Percentiles rank a stretch among this genome's conserved stretches.
phyloP scores from a whole-genome alignment of 257 asterid genomes.

The Rubia yunnanensis region DNA sequence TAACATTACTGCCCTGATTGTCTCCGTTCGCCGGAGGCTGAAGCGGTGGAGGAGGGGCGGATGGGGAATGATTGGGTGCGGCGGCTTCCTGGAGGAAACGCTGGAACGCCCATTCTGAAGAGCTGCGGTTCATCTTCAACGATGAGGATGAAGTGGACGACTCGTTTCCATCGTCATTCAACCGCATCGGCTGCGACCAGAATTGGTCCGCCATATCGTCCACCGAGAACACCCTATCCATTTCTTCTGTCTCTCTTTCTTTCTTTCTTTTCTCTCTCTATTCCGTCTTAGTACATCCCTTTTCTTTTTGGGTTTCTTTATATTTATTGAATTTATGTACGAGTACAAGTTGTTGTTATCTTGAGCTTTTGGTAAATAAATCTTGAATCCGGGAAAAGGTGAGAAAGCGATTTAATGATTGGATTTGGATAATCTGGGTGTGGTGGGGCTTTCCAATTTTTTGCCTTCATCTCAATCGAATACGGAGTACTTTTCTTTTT shows the following conservation, averaged over 20 bases:
- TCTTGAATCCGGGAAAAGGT: background rate
- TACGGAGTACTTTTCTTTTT: background rate
- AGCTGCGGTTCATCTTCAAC: slow-evolving; percentile 63
- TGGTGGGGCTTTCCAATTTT: slow-evolving; percentile 3
- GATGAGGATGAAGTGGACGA: slow-evolving; percentile 24
- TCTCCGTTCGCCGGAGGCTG: slow-evolving; percentile 11
- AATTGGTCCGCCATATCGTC: slow-evolving; percentile 63
- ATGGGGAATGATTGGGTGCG: slow-evolving; percentile 28
- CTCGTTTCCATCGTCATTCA: slow-evolving; percentile 21
- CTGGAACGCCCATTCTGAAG: slow-evolving; percentile 89
- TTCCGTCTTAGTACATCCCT: background rate
- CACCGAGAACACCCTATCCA: slow-evolving; percentile 71
- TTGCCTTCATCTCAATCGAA: background rate
- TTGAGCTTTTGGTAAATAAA: background rate
- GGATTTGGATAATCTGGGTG: background rate
- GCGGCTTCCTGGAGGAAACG: slow-evolving; percentile 71
- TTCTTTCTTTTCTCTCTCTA: background rate
- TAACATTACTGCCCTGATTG: background rate
- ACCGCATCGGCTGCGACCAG: slow-evolving; percentile 48
- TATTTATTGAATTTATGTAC: background rate
- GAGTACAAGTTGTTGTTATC: background rate
- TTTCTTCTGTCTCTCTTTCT: slow-evolving; percentile 4
- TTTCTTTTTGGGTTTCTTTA: background rate
- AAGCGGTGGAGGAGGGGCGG: slow-evolving; percentile 20
- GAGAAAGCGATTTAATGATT: background rate